Conservation (phyloP, 768 basidiomycete species). For the Suillus fuscotomentosus region DNA sequence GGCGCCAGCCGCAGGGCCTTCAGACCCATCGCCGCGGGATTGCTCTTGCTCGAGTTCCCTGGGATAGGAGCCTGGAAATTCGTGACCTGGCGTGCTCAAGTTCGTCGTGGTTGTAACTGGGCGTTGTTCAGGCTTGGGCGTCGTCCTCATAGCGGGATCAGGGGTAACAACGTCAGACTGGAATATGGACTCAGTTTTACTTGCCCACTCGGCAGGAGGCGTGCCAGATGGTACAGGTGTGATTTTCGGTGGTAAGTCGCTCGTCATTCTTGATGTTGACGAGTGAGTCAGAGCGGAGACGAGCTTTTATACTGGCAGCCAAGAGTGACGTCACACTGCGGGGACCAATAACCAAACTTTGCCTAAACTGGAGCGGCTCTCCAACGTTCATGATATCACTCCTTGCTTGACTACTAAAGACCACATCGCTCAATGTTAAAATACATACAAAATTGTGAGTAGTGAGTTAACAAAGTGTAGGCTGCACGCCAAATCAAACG, state of each 20-base stretch:
- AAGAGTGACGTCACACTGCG: constrained; percentile 1
- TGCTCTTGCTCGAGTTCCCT: constrained; percentile 4
- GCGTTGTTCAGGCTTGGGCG: background rate
- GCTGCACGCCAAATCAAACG: background rate
- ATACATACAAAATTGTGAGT: background rate
- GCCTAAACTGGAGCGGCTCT: background rate
- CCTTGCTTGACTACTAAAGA: background rate
- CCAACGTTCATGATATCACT: background rate
- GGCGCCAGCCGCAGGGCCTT: background rate
- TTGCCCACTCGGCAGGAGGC: constrained; percentile 18
- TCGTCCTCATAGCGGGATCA: constrained; percentile 3
- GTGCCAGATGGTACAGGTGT: constrained; percentile 16
- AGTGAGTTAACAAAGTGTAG: background rate
- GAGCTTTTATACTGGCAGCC: background rate
- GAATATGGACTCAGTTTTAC: constrained; percentile 15
- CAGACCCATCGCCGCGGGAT: background rate
- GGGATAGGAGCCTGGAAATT: constrained; percentile 10
- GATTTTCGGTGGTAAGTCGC: constrained; percentile 14
- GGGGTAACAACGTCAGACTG: constrained; percentile 8
- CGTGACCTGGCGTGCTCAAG: constrained; percentile 5
- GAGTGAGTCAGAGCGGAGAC: background rate
- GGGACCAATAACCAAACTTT: background rate
- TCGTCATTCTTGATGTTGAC: constrained; percentile 2
- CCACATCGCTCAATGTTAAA: background rate
- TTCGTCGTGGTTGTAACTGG: constrained; percentile 1